Base-by-base conservation (phyloP, 2,329 filamentous ascomycete genomes). In the Penicillium sp. region DNA sequence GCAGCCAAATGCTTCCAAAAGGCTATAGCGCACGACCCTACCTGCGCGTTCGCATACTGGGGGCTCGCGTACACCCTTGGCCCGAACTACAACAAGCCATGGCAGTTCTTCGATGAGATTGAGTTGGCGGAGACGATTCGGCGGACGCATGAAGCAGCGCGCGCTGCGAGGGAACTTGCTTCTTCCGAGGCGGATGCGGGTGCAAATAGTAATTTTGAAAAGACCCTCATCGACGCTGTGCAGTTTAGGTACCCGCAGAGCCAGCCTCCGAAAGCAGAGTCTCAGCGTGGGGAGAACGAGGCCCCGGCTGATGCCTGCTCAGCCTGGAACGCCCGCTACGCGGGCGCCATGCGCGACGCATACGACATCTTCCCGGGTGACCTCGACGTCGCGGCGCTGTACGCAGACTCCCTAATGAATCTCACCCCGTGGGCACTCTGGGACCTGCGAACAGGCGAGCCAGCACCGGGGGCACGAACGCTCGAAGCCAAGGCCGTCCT, bases 41-140 rank as follows among this genome's bases (percentile, higher is more conserved):
- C 62, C 17, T 79, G 75, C 61, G 73, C 76, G 1, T 76, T 80
- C 70, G 77, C 77, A 7, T 75, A 78, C 61, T 79, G 77, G 77
- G 77, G 77, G 1, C 66, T 79, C 5, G 76, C 91, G 0, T 93
- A 90, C 71, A 82, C 88, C 1, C 77, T 91, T 0, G 91, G 91
- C 0, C 91, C 91, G 3, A 93, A 94, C 70, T 90, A 91, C 75
- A 91, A 93, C 78, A 92, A 93, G 70, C 88, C 90, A 0, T 93
- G 91, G 91, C 84, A 86, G 30, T 82, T 86, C 26, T 92, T 93
- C 66, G 89, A 90, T 58, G 76, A 82, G 1, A 75, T 79, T 0
- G 90, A 93, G 66, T 78, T 89, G 5, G 74, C 80, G 11, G 74
- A 38, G 1, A 67, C 82, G 0, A 78, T 90, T 7, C 71, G 77